A percentile compares a stretch with the other conserved stretches of the same genome.
Conservation (phyloP, 441 rosid genomes). For the Populus hybrid region DNA sequence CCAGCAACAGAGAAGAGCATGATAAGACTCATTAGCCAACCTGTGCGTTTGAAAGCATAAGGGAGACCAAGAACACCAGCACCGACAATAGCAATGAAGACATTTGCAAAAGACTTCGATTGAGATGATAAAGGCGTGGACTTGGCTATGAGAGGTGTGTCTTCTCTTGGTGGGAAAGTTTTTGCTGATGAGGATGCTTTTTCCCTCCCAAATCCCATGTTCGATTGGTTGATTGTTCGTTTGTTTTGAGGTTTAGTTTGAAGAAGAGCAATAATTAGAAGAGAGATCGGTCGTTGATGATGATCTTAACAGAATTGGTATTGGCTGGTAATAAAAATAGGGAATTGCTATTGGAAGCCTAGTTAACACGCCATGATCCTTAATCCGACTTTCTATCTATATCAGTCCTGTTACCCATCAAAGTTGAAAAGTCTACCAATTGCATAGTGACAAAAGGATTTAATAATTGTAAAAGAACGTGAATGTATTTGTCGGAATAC, state of each 20-base stretch:
- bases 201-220: slow-evolving; percentile 34
- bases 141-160: slow-evolving; percentile 56
- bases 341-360: no score
- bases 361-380: neutral
- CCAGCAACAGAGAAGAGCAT: slow-evolving; percentile 55
- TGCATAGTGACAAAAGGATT: no score
- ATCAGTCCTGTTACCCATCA: slow-evolving; percentile 45
- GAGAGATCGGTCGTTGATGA: no score
- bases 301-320: neutral
- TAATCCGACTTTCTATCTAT: slow-evolving; percentile 33
- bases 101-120: slow-evolving; percentile 70
- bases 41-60: slow-evolving; percentile 74
- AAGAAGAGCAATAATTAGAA: no score
- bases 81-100: slow-evolving; percentile 80
- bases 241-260: neutral
- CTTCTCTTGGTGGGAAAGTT: slow-evolving; percentile 30
- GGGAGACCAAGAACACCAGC: slow-evolving; percentile 85
- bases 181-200: slow-evolving; percentile 30
- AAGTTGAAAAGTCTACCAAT: no score
- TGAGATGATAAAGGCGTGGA: neutral
- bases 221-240: neutral
- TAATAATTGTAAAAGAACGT: no score
- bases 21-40: slow-evolving; percentile 68
- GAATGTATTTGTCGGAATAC: no score
- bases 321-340: neutral